Conservation (phyloP, 495 filamentous ascomycete species). For the Neurospora sp. region DNA sequence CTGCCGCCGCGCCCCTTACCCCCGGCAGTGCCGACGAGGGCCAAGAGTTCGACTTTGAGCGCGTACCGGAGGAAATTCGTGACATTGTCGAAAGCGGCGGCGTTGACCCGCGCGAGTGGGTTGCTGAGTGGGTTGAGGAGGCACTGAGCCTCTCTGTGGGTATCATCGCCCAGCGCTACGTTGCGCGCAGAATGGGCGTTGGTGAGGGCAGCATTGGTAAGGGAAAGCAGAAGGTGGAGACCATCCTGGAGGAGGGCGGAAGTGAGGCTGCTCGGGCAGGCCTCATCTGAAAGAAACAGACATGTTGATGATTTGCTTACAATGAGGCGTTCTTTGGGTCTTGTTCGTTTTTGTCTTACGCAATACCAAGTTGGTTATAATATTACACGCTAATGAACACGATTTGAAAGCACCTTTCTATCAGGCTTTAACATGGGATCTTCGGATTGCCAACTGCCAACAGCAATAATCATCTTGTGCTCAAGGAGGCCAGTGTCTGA, state of each 20-base stretch:
- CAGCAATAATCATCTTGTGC: neutral
- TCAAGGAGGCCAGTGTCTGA: neutral
- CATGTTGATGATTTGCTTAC: neutral
- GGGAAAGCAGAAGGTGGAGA: conserved; percentile 68
- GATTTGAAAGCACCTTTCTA: neutral
- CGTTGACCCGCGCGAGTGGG: conserved; percentile 93
- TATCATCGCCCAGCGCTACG: conserved; percentile 89
- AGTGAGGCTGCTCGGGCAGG: conserved; percentile 75
- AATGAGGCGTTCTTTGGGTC: conserved; percentile 1
- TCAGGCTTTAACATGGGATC: neutral
- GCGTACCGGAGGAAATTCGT: conserved; percentile 70
- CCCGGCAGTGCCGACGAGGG: conserved; percentile 31
- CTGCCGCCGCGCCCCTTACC: conserved; percentile 43
- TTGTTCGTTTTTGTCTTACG: neutral
- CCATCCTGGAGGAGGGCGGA: conserved; percentile 57
- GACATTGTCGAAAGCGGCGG: conserved; percentile 83
- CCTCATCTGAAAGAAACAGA: conserved; percentile 20
- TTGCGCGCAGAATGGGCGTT: conserved; percentile 90
- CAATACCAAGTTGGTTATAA: neutral
- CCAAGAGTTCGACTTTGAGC: conserved; percentile 13
- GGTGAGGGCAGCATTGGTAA: conserved; percentile 74
- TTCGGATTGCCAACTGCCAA: neutral
- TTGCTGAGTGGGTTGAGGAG: conserved; percentile 95
- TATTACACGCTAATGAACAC: neutral
- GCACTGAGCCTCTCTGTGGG: conserved; percentile 68